Evolutionary conservation across 768 basidiomycete species (phyloP).

Genomic region (Psilocybe cyanescens): DNA sequence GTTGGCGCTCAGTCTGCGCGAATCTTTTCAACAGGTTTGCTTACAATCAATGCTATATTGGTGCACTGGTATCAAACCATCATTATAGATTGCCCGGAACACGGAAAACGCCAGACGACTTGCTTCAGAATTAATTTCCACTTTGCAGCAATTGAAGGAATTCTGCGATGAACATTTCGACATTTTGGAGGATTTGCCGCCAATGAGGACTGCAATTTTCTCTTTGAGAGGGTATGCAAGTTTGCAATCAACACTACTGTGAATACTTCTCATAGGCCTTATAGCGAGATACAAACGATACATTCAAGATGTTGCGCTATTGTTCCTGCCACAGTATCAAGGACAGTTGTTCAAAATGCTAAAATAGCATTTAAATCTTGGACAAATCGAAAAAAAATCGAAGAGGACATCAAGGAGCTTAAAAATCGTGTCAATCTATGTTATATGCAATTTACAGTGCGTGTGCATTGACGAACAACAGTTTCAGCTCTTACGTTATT

Average conservation of each 20-base stretch:
- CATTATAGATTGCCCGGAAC: neutral
- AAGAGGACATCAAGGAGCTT: neutral
- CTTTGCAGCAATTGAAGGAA: neutral
- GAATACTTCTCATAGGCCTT: neutral
- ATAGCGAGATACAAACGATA: neutral
- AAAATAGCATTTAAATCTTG: neutral
- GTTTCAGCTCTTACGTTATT: neutral
- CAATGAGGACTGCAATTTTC: neutral
- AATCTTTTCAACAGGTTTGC: conserved; percentile 2
- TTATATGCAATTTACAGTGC: neutral
- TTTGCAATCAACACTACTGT: neutral
- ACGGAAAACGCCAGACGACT: neutral
- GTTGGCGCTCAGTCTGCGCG: neutral
- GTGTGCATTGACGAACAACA: neutral
- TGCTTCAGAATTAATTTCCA: neutral
- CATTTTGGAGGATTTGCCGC: neutral
- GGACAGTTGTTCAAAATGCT: neutral
- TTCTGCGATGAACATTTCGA: neutral
- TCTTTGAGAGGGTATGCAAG: neutral
- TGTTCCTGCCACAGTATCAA: neutral
- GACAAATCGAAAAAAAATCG: neutral
- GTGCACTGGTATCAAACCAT: neutral
- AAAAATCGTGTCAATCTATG: neutral
- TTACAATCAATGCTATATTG: neutral
- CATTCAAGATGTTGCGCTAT: neutral